Evolutionary conservation across 345 rosid species (phyloP).

Genomic region (Gossypium raimondii): DNA sequence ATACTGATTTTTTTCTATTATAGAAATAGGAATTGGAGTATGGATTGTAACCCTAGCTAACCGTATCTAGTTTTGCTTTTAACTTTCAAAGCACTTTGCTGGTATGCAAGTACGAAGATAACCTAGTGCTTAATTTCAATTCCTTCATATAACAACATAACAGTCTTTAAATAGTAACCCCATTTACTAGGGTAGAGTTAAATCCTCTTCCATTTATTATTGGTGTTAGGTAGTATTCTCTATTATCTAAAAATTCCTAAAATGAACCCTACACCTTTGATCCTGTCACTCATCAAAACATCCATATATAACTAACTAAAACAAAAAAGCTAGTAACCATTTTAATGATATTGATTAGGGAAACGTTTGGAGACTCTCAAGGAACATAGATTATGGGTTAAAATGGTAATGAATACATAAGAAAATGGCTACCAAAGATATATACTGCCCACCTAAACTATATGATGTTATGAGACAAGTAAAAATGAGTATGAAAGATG

Average conservation of each 20-base stretch:
- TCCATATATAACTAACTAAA: conserved; percentile 36
- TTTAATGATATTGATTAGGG: conserved; percentile 25
- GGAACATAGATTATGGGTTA: conserved; percentile 14
- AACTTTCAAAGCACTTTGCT: neutral
- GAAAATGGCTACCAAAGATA: conserved; percentile 39
- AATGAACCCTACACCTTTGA: conserved; percentile 25
- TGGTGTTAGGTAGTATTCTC: conserved; percentile 39
- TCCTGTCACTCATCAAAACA: conserved; percentile 21
- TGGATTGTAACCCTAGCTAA: neutral
- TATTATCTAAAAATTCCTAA: conserved; percentile 10
- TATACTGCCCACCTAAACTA: conserved; percentile 46
- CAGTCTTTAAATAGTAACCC: conserved; percentile 13
- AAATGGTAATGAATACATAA: conserved; percentile 24
- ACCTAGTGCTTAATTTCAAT: too few relatives aligned
- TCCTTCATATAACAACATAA: too few relatives aligned
- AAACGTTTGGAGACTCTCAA: conserved; percentile 15
- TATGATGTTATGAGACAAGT: conserved; percentile 25
- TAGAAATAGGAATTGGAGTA: neutral
- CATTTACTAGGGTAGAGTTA: conserved; percentile 10
- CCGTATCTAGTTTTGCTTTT: neutral
- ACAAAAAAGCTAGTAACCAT: conserved; percentile 22
- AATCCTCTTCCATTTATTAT: conserved; percentile 10
- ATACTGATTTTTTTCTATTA: neutral
- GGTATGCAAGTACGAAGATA: conserved; percentile 10
- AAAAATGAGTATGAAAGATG: conserved; percentile 10